These are phyloP conservation scores for Komagataella kurtzmanii DNA, from an alignment of 805 yeast genomes.

Conservation along the genomic window DNA sequence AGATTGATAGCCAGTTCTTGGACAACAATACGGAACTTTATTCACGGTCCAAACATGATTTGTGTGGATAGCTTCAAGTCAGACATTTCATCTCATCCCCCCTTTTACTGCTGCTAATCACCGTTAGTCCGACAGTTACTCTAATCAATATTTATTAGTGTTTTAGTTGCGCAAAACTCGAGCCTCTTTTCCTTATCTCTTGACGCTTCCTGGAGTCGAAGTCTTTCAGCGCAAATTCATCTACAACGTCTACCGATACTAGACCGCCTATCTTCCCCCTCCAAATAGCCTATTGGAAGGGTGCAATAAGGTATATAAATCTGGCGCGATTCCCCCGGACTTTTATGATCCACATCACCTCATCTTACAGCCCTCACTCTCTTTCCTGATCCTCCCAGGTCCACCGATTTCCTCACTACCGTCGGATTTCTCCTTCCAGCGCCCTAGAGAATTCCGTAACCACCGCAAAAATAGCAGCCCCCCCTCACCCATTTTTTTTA, in stretches of 20 bases:
- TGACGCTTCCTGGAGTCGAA: background rate
- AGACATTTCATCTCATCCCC: background rate
- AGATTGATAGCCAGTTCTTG: background rate
- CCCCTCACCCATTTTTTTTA: background rate
- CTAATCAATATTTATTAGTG: background rate
- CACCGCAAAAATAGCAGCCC: background rate
- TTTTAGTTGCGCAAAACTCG: background rate
- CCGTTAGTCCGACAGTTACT: background rate
- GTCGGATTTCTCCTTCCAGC: background rate
- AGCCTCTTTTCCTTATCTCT: background rate
- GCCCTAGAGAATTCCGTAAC: background rate
- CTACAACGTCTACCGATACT: background rate
- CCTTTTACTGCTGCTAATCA: background rate
- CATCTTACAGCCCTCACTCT: background rate
- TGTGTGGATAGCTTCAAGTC: background rate
- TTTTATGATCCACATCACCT: background rate
- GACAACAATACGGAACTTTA: background rate
- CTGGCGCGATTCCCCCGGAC: background rate
- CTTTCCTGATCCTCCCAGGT: slow-evolving; percentile 1
- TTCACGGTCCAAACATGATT: too few relatives aligned
- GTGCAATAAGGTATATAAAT: background rate
- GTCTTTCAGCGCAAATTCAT: background rate
- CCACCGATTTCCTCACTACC: background rate
- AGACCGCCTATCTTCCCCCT: background rate
- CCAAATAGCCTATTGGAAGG: background rate